Percentiles rank a stretch among this genome's conserved stretches.
Evolutionary conservation across 306 rosid genomes (phyloP).

Genomic region (Ormosia emarginata): DNA sequence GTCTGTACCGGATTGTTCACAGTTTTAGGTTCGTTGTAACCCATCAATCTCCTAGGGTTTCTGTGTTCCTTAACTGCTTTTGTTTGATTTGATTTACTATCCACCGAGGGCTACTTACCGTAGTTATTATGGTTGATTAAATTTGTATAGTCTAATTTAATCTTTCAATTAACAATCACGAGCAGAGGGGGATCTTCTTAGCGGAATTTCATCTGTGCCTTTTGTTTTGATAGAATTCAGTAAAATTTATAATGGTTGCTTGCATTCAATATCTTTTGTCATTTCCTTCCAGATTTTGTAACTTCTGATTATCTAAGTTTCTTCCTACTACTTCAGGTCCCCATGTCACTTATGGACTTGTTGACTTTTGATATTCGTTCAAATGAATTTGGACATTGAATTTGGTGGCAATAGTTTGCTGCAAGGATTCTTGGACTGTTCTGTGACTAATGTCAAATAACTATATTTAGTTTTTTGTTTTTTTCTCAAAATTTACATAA

Average conservation of each 20-base stretch:
- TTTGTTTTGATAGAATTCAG: background rate
- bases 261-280: constrained; percentile 16
- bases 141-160: background rate
- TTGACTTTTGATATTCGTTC: constrained; percentile 10
- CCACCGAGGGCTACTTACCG: background rate
- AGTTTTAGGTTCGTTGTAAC: constrained; percentile 25
- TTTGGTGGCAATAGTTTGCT: background rate
- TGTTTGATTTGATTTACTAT: constrained; percentile 7
- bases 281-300: background rate
- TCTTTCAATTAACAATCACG: background rate
- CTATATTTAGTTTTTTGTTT: background rate
- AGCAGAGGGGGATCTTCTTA: constrained; percentile 4
- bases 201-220: background rate
- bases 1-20: constrained; percentile 3
- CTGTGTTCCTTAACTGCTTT: background rate
- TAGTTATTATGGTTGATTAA: constrained; percentile 15
- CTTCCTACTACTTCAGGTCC: background rate
- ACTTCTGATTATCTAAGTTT: background rate
- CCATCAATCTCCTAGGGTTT: constrained; percentile 33
- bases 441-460: background rate
- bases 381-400: background rate
- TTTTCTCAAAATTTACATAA: background rate
- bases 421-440: background rate
- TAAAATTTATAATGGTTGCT: background rate
- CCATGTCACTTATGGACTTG: background rate